Evolutionary conservation across 148 eudicot genomes (phyloP).

Genomic region (Vaccinium myrtillus): DNA sequence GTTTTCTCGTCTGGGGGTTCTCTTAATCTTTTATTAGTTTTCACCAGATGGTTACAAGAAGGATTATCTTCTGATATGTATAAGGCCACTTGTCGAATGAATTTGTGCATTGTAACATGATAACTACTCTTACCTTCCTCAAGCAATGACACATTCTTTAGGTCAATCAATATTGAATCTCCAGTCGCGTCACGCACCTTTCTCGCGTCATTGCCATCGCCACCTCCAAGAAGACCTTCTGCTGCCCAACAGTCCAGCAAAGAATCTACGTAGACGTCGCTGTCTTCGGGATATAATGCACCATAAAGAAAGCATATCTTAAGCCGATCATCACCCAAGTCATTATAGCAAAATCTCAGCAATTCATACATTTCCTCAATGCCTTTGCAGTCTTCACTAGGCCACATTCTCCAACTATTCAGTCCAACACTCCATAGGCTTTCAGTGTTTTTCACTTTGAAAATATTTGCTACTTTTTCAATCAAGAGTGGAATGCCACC

Average conservation of each 20-base stretch:
- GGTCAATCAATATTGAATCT: neutral
- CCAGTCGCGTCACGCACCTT: neutral
- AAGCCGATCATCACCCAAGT: neutral
- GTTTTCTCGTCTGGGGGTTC: neutral
- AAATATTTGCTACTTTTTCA: slow-evolving; percentile 8
- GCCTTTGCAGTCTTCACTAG: neutral
- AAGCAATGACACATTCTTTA: slow-evolving; percentile 13
- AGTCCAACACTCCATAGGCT: neutral
- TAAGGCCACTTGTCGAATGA: slow-evolving; percentile 13
- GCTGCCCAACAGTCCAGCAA: slow-evolving; percentile 15
- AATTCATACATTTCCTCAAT: slow-evolving; percentile 7
- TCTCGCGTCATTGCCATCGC: neutral
- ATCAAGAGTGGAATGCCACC: slow-evolving; percentile 14
- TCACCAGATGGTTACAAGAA: neutral
- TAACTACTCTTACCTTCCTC: slow-evolving; percentile 8
- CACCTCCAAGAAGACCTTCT: slow-evolving; percentile 2
- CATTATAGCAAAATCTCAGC: slow-evolving; percentile 14
- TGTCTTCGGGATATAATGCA: slow-evolving; percentile 23
- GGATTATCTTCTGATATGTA: neutral
- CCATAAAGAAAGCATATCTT: slow-evolving; percentile 22
- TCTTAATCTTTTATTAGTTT: neutral
- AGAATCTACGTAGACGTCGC: slow-evolving; percentile 3
- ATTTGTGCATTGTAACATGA: slow-evolving; percentile 19
- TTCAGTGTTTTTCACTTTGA: slow-evolving; percentile 6
- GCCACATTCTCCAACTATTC: slow-evolving; percentile 11